phyloP scores from a whole-genome alignment of 371 early-diverging fungal genomes.

The Mucor lusitanicus region DNA sequence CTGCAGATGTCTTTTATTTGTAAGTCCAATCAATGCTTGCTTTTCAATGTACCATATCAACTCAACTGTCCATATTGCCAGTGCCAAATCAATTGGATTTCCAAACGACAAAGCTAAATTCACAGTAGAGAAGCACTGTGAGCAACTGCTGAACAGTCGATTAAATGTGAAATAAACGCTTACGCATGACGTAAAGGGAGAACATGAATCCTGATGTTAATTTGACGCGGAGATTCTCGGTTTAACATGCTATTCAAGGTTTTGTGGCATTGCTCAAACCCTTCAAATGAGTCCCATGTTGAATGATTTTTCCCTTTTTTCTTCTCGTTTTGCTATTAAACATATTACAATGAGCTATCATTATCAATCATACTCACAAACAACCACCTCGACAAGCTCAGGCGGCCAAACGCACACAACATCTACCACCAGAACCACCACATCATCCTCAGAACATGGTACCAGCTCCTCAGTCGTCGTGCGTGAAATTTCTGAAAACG shows the following conservation, averaged over 20 bases:
- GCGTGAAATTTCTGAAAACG: conserved; percentile 20
- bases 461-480: conserved; percentile 3
- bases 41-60: neutral
- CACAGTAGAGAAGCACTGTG: conserved; percentile 28
- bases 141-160: conserved; percentile 15
- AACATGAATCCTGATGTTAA: neutral
- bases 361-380: conserved; percentile 3
- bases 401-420: neutral
- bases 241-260: neutral
- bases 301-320: neutral
- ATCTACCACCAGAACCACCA: conserved; percentile 5
- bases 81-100: conserved; percentile 39
- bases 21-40: conserved; percentile 16
- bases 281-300: conserved; percentile 2
- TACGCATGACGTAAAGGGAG: conserved; percentile 1
- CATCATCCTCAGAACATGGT: neutral
- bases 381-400: neutral
- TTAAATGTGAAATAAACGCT: neutral
- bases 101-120: conserved; percentile 42
- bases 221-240: neutral
- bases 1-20: conserved; percentile 38
- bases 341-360: conserved; percentile 14
- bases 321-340: neutral
- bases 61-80: neutral
- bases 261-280: neutral